Base-by-base conservation (phyloP, 441 rosid genomes). In the Pelargonium citronellum region DNA sequence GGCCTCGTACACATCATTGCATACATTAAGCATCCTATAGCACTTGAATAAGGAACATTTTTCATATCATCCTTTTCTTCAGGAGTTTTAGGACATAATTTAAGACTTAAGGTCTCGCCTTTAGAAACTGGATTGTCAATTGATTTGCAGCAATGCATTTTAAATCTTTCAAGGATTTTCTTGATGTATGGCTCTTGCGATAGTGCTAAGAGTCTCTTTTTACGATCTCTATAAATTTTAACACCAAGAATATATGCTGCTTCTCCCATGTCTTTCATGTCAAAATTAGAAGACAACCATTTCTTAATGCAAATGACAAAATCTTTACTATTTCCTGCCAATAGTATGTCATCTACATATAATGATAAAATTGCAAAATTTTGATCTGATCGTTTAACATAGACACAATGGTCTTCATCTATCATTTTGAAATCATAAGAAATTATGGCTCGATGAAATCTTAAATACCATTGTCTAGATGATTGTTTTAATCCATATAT, bases 291-390 rank as follows among this genome's bases (percentile, higher is more conserved):
- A 6, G 43, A 20, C 58, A 69, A 24, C 64, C 47, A 69, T 24
- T 53, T 17, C 4, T 51, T 69, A 15, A 34, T 27, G 11, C 0
- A 4, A 0, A 53, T 11, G 27, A 24, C 13, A 27, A 69, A 24
- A 5, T 69, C 30, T 58, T 53, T 24, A 12, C 30, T 20, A 37
- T 53, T 69, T 12, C 65, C 22, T 12, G 46, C 47, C 9, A 68
- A 16, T 53, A 47, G 24, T 10, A 68, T 68, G 39, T 68, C 46
- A 51, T 68, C 63, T 7, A 69, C 71, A 34, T 69, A 69, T 5
- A 55, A 24, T 16, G 64, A 51, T 13, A 51, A 51, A 5, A 51
- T 49, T n/a, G 20, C 11, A 68, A 68, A 68, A 37, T 49, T 27
- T 16, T 27, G 61, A 17, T 27, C 11, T 24, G 10, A 68, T 15